Conservation (phyloP, 768 basidiomycete species). For the Phanerochaete carnosa region DNA sequence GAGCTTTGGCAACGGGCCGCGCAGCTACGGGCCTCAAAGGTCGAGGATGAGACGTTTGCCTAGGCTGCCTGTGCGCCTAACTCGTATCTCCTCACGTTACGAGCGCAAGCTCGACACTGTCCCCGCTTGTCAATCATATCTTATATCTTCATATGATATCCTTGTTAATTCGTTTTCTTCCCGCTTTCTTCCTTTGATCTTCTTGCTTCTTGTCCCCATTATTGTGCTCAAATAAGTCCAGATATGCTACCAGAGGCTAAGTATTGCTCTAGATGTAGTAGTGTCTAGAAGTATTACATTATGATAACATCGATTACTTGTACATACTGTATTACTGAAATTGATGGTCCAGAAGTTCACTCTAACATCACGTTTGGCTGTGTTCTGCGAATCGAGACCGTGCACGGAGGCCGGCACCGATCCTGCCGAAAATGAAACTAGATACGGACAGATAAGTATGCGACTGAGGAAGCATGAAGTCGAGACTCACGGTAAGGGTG, state of each 20-base stretch:
- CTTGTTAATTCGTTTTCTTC: neutral
- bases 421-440: constrained; percentile 48
- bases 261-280: neutral
- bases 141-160: neutral
- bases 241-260: neutral
- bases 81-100: neutral
- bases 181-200: neutral
- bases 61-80: neutral
- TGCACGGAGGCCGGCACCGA: constrained; percentile 43
- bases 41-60: neutral
- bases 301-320: neutral
- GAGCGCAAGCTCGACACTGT: neutral
- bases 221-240: neutral
- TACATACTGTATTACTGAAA: neutral
- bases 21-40: neutral
- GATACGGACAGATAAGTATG: neutral
- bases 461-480: neutral
- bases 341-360: neutral
- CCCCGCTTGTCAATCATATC: neutral
- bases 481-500: constrained; percentile 53
- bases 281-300: neutral
- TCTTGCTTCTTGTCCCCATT: neutral
- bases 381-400: constrained; percentile 38
- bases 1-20: constrained; percentile 41
- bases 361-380: constrained; percentile 4